Conservation (phyloP, 306 rosid genomes). For the Acacia crassicarpa region DNA sequence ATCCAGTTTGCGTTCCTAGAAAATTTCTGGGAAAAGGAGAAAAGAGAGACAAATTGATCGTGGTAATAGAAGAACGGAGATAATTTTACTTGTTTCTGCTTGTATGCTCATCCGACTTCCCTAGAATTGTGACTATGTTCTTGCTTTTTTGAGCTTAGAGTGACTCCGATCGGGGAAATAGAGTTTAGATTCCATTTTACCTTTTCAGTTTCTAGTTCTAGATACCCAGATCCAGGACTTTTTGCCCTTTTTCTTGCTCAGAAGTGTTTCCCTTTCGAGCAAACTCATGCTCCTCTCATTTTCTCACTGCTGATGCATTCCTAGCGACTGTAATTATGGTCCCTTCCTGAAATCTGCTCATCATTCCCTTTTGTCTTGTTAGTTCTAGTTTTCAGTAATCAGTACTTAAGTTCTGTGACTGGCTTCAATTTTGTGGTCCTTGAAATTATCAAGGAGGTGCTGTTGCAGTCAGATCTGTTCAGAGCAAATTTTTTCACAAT, state of each 20-base stretch:
- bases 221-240: constrained; percentile 36
- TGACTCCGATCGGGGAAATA: background rate
- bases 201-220: constrained; percentile 8
- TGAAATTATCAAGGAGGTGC: background rate
- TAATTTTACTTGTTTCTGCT: background rate
- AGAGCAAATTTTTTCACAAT: background rate
- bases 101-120: background rate
- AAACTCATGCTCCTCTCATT: constrained; percentile 10
- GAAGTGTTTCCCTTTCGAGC: constrained; percentile 1
- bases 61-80: background rate
- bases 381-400: background rate
- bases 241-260: constrained; percentile 12
- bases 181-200: background rate
- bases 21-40: background rate
- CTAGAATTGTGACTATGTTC: background rate
- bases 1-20: background rate
- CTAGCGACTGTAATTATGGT: constrained; percentile 7
- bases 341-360: background rate
- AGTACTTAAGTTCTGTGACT: background rate
- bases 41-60: background rate
- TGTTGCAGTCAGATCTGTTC: constrained; percentile 8
- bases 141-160: constrained; percentile 5
- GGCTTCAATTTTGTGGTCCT: background rate
- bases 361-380: constrained; percentile 6
- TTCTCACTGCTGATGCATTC: constrained; percentile 1